phyloP scores from a whole-genome alignment of 208 protist genomes.

The Crithidia brevicula region DNA sequence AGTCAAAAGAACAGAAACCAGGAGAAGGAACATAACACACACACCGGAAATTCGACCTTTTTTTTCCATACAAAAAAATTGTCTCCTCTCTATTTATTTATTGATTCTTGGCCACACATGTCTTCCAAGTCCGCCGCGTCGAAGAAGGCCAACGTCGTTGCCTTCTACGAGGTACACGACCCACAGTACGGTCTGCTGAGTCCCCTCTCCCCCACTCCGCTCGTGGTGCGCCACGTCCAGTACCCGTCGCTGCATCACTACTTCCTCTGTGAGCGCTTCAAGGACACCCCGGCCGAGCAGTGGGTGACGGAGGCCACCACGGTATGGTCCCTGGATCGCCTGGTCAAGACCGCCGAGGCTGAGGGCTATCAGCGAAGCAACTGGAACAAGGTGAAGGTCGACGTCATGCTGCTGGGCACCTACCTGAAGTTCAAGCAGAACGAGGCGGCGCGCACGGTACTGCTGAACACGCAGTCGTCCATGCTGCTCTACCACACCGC shows the following conservation, averaged over 20 bases:
- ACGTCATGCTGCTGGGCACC: constrained; percentile 85
- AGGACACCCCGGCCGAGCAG: constrained; percentile 52
- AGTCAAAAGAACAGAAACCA: too few species aligned
- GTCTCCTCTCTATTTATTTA: too few species aligned
- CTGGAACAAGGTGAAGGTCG: constrained; percentile 86
- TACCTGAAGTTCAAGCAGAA: constrained; percentile 93
- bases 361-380: constrained; percentile 66
- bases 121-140: constrained; percentile 6
- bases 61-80: too few species aligned
- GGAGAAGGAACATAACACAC: too few species aligned
- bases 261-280: constrained; percentile 86
- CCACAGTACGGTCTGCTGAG: constrained; percentile 78
- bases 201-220: constrained; percentile 74
- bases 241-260: constrained; percentile 87
- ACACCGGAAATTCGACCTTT: too few species aligned
- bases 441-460: constrained; percentile 48
- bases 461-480: constrained; percentile 66
- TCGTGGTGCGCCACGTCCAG: constrained; percentile 81
- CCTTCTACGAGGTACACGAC: constrained; percentile 81
- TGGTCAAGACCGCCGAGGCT: constrained; percentile 71
- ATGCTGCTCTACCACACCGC: constrained; percentile 83
- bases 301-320: constrained; percentile 60
- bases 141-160: constrained; percentile 48
- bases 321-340: constrained; percentile 79
- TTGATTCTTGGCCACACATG: too few species aligned